Base-by-base conservation (phyloP, 805 yeast genomes). In the Pichia kluyveri region DNA sequence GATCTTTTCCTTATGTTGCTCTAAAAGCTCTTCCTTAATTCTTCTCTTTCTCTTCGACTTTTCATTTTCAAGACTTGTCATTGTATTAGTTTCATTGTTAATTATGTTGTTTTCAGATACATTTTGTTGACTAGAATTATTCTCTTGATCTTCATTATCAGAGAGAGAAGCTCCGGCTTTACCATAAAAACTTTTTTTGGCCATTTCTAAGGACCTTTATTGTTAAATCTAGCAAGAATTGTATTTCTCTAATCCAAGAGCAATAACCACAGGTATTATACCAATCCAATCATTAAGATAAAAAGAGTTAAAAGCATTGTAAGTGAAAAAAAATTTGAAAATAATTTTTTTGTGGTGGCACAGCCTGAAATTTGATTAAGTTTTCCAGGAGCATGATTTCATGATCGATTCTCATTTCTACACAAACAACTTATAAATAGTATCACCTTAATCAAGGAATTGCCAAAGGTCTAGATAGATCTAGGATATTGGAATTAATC, bases 1-100 rank as follows among this genome's bases (percentile, higher is more conserved):
- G 37, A 86, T 65, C 59, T 88, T 88, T 50, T 86, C 91, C 47
- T 76, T 70, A 47, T 73, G 74, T 41, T 86, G 82, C 28, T 72
- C 64, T 48, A 84, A 69, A 8, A 80, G 64, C 28, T 78, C 74
- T 50, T 81, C 75, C 47, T 71, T 78, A 42, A 90, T 60, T 53
- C 76, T 77, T 44, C 91, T 67, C 61, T 86, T 86, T 53, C 85
- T 74, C 41, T 74, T 76, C 31, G 66, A 73, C 55, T 76, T 79
- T 56, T 87, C 95, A 40, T 73, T 80, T 4, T 71, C 74, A 0
- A 83, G 70, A 8, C 44, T 51, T 8, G 32, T 39, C 67, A 83
- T 62, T 0, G 95, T 42, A 82, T 61, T 38, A 15, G 37, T 14
- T 78, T 69, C 27, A 6, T 45, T 43, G 12, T 41, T 32, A 4